Evolutionary conservation across 495 filamentous ascomycete species (phyloP).

Genomic region (Talaromyces proteolyticus): DNA sequence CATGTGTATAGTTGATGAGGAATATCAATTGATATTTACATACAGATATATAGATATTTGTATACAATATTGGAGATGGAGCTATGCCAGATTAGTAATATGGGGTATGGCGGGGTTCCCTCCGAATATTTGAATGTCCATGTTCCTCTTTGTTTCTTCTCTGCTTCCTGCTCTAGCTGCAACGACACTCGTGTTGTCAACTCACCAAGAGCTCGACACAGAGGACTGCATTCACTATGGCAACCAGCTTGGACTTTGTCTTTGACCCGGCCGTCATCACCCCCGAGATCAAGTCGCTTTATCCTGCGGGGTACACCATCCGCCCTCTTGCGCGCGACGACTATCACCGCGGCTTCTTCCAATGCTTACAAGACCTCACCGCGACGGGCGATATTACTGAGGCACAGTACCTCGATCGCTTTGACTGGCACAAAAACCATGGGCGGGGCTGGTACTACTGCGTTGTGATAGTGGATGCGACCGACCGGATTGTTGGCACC

Average conservation of each 20-base stretch:
- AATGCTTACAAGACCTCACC: slow-evolving; percentile 3
- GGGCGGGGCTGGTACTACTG: slow-evolving; percentile 6
- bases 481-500: slow-evolving; percentile 3
- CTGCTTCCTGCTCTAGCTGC: not conserved
- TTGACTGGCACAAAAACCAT: slow-evolving; percentile 6
- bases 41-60: not conserved
- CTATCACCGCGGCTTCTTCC: not conserved
- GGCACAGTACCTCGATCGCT: not conserved
- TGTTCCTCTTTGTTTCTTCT: not conserved
- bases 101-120: not conserved
- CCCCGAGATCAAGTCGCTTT: slow-evolving; percentile 1
- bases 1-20: too few species aligned
- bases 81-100: not conserved
- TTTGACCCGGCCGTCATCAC: slow-evolving; percentile 4
- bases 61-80: not conserved
- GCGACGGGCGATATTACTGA: slow-evolving; percentile 2
- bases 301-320: slow-evolving; percentile 6
- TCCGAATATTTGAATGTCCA: not conserved
- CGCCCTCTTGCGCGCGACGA: slow-evolving; percentile 7
- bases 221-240: too few species aligned
- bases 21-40: not conserved
- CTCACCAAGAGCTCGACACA: too few species aligned
- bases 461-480: slow-evolving; percentile 4
- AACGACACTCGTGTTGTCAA: not conserved
- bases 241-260: not conserved